phyloP scores from a whole-genome alignment of 768 basidiomycete species.

The Lactifluus pinguis region DNA sequence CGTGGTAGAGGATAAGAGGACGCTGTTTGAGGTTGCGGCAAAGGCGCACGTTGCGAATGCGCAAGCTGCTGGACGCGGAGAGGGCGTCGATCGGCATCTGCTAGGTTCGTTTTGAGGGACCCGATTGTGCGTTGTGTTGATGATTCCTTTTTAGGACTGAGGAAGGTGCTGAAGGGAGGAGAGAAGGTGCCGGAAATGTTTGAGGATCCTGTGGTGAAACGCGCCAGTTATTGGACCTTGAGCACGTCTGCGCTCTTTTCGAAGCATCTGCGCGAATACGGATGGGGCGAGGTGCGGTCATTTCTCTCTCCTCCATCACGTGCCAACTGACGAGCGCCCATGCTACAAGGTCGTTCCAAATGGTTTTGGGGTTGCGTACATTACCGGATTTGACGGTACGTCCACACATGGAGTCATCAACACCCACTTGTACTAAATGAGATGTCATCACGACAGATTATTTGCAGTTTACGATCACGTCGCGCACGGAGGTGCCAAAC shows the following conservation, averaged over 20 bases:
- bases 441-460: constrained; percentile 39
- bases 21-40: constrained; percentile 49
- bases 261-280: constrained; percentile 76
- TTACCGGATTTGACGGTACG: constrained; percentile 79
- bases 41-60: constrained; percentile 62
- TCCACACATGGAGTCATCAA: background rate
- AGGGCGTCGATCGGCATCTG: constrained; percentile 83
- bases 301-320: background rate
- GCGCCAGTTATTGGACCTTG: constrained; percentile 76
- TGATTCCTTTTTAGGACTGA: constrained; percentile 45
- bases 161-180: constrained; percentile 50
- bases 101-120: constrained; percentile 44
- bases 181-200: constrained; percentile 65
- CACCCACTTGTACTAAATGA: background rate
- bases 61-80: constrained; percentile 50
- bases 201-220: constrained; percentile 61
- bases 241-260: constrained; percentile 87
- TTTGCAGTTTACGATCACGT: constrained; percentile 83
- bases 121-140: background rate
- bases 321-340: background rate
- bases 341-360: constrained; percentile 62
- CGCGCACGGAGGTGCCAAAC: constrained; percentile 78
- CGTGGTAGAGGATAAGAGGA: constrained; percentile 38
- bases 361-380: constrained; percentile 91
- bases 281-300: constrained; percentile 78